Evolutionary conservation across 192 early-diverging fungal genomes (phyloP).

Genomic region (Backusella morwellensis): DNA sequence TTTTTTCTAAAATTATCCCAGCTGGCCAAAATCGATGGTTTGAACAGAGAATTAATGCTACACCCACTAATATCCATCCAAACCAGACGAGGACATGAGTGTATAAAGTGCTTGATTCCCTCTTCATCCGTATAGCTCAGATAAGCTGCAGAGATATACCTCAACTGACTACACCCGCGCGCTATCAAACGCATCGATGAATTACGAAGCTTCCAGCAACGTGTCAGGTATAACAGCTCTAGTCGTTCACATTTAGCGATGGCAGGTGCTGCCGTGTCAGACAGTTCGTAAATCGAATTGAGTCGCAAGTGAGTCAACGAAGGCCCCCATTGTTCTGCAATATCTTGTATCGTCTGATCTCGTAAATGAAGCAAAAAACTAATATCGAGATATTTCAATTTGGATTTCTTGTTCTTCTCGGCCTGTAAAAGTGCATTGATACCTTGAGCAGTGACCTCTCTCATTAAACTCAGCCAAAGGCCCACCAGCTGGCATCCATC

Average conservation of each 20-base stretch:
- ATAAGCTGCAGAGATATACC: constrained; percentile 14
- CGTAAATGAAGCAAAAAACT: neutral
- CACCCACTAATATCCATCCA: constrained; percentile 17
- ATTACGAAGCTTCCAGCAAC: constrained; percentile 16
- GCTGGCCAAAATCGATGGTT: neutral
- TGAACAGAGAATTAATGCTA: constrained; percentile 15
- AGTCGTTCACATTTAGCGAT: constrained; percentile 13
- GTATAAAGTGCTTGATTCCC: neutral
- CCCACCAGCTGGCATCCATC: neutral
- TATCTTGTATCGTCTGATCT: neutral
- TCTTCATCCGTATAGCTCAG: constrained; percentile 6
- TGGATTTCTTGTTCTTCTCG: neutral
- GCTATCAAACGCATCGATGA: neutral
- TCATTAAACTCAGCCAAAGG: constrained; percentile 5
- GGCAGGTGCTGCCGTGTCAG: neutral
- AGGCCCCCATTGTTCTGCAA: neutral
- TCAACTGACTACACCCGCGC: neutral
- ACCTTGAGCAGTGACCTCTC: neutral
- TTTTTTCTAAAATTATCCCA: neutral
- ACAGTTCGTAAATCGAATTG: constrained; percentile 10
- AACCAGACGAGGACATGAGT: neutral
- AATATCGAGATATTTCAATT: constrained; percentile 15
- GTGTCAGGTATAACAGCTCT: constrained; percentile 4
- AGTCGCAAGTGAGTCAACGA: constrained; percentile 17
- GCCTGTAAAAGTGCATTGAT: neutral